Percentiles rank a stretch among this genome's conserved stretches.
phyloP scores from a whole-genome alignment of 2,329 filamentous ascomycete genomes.

The Beauveria scarabaeidicola region DNA sequence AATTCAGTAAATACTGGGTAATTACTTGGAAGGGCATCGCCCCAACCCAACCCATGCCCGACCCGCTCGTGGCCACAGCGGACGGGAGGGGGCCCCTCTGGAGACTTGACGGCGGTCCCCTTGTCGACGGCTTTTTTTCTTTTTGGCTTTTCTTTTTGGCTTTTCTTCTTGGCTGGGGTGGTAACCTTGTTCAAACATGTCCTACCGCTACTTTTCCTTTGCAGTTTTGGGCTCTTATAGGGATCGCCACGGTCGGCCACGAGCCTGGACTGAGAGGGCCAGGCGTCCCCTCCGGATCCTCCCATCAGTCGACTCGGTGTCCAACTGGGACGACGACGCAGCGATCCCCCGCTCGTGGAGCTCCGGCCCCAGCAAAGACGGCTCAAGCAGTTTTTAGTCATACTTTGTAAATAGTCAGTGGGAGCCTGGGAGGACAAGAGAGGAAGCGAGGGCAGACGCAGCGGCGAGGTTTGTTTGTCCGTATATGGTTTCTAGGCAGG shows the following conservation, averaged over 20 bases:
- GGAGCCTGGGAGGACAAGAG: not conserved
- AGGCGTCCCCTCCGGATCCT: not conserved
- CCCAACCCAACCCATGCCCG: not conserved
- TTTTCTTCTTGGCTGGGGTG: not conserved
- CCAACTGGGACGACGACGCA: slow-evolving; percentile 1
- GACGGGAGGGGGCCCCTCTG: not conserved
- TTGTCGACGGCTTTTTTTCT: not conserved
- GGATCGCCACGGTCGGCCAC: not conserved
- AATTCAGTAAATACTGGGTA: not conserved
- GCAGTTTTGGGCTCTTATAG: not conserved
- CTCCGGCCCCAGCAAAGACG: not conserved
- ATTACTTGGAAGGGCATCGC: not conserved
- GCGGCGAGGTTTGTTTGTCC: not conserved
- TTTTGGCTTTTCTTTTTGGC: not conserved
- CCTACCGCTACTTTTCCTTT: not conserved
- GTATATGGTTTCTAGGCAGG: no score
- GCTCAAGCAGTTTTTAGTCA: not conserved
- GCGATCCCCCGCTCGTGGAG: slow-evolving; percentile 7
- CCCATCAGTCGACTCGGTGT: slow-evolving; percentile 2
- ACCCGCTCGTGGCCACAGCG: not conserved
- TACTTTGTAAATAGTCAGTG: not conserved
- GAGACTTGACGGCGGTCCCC: not conserved
- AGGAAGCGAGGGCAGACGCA: not conserved
- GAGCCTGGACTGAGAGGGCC: not conserved
- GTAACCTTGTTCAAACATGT: not conserved